Evolutionary conservation across 495 filamentous ascomycete genomes (phyloP), one percentile per base, ranked within the genome.

Genomic region (Hypomontagnella monticulosa): DNA sequence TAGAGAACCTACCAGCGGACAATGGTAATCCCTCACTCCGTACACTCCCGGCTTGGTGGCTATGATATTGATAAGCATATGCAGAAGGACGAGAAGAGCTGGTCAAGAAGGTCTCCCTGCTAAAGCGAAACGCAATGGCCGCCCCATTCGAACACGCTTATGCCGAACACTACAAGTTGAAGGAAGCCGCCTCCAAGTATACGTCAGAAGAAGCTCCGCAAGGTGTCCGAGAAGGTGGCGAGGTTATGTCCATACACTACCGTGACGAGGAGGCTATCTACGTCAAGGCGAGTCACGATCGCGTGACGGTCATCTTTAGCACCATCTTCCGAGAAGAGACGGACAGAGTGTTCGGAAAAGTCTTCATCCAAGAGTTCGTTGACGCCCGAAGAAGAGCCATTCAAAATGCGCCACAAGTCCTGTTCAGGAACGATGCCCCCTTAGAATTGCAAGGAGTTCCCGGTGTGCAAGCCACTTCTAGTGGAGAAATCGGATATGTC

Each of bases 201-300:
- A 96, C 89, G 9, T 88, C 90, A 1, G 95, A 98, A 77, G 89
- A 92, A 41, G 96, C 96, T 11, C 95, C 95, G 1, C 89, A 94
- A 72, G 93, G 93, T 42, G 82, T 96, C 33, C 79, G 84, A 70
- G 93, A 97, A 80, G 92, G 93, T 27, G 93, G 93, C 37, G 89
- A 96, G 66, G 90, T 97, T 19, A 97, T 95, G 89, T 89, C 93
- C 2, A 95, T 99, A 60, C 93, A 97, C 69, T 98, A 99, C 80
- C 89, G 95, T 14, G 96, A 99, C 66, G 95, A 98, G 80, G 95
- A 99, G 74, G 95, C 95, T n/a, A 97, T 99, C 73, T 99, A 97
- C 77, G 92, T 99, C 81, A 97, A 98, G 78, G 94, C 95, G 32
- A 96, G 90, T 75, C 90, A 93, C 75, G 95, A 99, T 73, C 89